A percentile compares a stretch with the other conserved stretches of the same genome.
Evolutionary conservation across 805 yeast species (phyloP).

Genomic region (Cyberlindnera japonica): DNA sequence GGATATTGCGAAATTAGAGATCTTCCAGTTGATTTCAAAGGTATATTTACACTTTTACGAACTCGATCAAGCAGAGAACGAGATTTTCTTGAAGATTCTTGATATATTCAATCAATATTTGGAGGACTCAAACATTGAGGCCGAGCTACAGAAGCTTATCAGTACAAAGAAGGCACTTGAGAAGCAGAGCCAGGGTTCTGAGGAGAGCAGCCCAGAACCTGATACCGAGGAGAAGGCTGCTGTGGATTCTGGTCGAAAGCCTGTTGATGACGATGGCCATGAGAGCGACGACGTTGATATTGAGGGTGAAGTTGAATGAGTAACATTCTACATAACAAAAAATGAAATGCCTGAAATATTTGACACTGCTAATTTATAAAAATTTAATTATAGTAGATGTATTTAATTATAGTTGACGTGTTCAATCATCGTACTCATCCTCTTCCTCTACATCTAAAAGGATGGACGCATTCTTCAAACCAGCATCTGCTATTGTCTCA

Average conservation of each 20-base stretch:
- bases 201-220: slow-evolving; percentile 5
- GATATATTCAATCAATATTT: slow-evolving; percentile 37
- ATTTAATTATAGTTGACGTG: no score
- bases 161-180: slow-evolving; percentile 33
- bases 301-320: no score
- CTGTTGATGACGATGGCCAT: neutral
- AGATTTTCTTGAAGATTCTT: slow-evolving; percentile 35
- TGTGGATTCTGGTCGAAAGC: neutral
- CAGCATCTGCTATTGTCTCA: slow-evolving; percentile 64
- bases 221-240: neutral
- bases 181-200: slow-evolving; percentile 4
- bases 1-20: slow-evolving; percentile 64
- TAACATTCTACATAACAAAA: no score
- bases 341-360: no score
- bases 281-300: slow-evolving; percentile 6
- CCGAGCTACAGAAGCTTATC: slow-evolving; percentile 35
- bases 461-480: slow-evolving; percentile 73
- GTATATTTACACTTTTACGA: slow-evolving; percentile 49
- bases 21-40: slow-evolving; percentile 64
- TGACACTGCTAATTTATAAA: no score
- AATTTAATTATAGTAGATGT: no score
- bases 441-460: slow-evolving; percentile 21
- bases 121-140: slow-evolving; percentile 37
- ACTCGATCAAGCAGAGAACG: slow-evolving; percentile 33
- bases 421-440: slow-evolving; percentile 2